Evolutionary conservation across 2,329 filamentous ascomycete species (phyloP), one percentile per base, ranked within the genome.

Genomic region (Colletotrichum scovillei): DNA sequence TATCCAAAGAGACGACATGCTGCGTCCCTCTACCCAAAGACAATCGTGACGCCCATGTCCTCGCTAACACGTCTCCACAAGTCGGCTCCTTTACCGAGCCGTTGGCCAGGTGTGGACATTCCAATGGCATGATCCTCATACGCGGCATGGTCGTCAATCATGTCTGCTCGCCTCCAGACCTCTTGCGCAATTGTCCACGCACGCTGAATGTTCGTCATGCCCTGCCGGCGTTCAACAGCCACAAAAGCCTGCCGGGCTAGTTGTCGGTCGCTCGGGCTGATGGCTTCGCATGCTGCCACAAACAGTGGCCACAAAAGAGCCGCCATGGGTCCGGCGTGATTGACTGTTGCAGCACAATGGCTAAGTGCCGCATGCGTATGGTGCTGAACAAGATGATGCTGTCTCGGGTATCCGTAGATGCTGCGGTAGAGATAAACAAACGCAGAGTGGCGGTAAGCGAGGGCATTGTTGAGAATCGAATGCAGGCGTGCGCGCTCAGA

Each of bases 251-350:
- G 82, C 30, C 84, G 79, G 4, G 90, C 89, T 22, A 89, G 80
- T 6, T 82, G 83, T 19, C 90, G 82, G 77, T 92, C 90, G 9
- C 81, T 82, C 1, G 79, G 76, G 19, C 79, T 83, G 9, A 84
- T 81, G 0, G 90, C 90, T 78, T 92, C 91, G 77, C 90, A 92
- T 1, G 89, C 86, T 2, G 90, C 88, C 11, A 91, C 89, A 76
- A 92, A 92, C 2, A 92, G 82, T 1, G 91, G 91, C 89, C 90
- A 92, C 2, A 92, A 84, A 46, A 92, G 82, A 2, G 91, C 91
- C 1, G 88, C 87, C 88, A 92, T 91, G 0, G 91, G 91, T 0
- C 91, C 90, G 57, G 83, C 82, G 72, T 88, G 87, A 26, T 81
- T 82, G 32, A 90, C 89, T 0, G 89, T 90, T 35, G 85, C 85